These are phyloP conservation scores for Ilex aquifolium DNA, from an alignment of 257 asterid genomes.

Conservation along the genomic window DNA sequence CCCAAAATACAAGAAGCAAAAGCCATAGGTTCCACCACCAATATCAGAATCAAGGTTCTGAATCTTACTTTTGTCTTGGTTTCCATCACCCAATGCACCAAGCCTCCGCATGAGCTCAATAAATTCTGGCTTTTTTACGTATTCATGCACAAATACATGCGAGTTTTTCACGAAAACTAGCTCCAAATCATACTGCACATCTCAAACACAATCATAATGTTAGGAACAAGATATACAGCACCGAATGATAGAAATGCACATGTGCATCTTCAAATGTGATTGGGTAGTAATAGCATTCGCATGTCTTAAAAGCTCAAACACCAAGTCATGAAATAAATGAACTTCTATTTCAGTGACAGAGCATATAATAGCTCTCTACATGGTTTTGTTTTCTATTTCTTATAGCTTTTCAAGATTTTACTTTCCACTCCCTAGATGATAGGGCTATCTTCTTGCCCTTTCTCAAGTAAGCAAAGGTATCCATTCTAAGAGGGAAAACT, in stretches of 20 bases:
- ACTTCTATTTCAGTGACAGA: no score
- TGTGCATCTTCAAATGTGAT: no score
- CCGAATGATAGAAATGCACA: neutral
- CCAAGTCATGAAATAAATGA: no score
- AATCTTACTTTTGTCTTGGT: slow-evolving; percentile 68
- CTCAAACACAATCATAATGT: neutral
- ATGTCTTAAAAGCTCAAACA: no score
- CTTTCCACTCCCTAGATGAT: no score
- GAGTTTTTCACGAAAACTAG: slow-evolving; percentile 75
- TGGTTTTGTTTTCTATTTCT: no score
- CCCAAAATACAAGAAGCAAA: neutral
- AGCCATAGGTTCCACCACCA: neutral
- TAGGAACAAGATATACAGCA: slow-evolving; percentile 10
- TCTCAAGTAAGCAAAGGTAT: no score
- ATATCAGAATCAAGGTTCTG: neutral
- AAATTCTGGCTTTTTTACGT: slow-evolving; percentile 77
- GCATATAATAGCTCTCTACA: no score
- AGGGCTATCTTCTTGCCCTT: no score
- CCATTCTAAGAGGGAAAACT: no score
- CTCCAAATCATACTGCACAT: slow-evolving; percentile 74
- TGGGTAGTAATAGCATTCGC: no score
- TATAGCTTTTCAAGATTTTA: no score
- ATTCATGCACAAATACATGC: slow-evolving; percentile 82
- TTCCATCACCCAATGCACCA: slow-evolving; percentile 92
- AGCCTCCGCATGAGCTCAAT: slow-evolving; percentile 91